Base-by-base conservation (phyloP, 192 early-diverging fungal genomes). In the Pilobolus umbonatus region DNA sequence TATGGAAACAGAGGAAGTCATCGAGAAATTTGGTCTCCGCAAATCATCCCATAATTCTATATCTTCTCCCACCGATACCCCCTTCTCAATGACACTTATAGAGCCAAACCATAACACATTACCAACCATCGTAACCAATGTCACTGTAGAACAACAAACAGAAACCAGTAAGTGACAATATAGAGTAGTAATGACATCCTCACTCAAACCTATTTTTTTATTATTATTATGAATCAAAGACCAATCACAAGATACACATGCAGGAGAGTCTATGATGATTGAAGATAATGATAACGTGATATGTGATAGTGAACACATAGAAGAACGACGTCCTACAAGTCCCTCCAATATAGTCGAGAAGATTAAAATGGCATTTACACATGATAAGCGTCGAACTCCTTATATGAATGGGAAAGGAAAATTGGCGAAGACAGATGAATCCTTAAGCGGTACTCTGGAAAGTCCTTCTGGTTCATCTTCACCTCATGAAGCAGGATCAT, bases 1-100 rank as follows among this genome's bases (percentile, higher is more conserved):
- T 35, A 45, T 81, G 24, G 81, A 71, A 53, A 46, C 57, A n/a
- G 62, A 71, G 29, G 68, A 71, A 49, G 68, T 64, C 12, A 30
- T 61, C 21, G 58, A 71, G 35, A 57, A 58, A 21, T 65, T 54
- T 54, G 52, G 52, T 24, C 31, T 54, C 38, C 19, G 52, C 14
- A 54, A 54, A 21, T 34, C 32, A 17, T 35, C 51, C 36, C 1
- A 31, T 34, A 9, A 22, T 51, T n/a, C n/a, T n/a, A n/a, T n/a
- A n/a, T n/a, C n/a, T n/a, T n/a, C n/a, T n/a, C n/a, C n/a, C n/a
- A n/a, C n/a, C n/a, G n/a, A n/a, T n/a, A n/a, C n/a, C n/a, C n/a
- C n/a, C n/a, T n/a, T n/a, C n/a, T n/a, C n/a, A n/a, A n/a, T n/a
- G n/a, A n/a, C n/a, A n/a, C n/a, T n/a, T n/a, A n/a, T n/a, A n/a